Conservation (phyloP, 164 flowering plant genomes). For the Chimonanthus praecox region DNA sequence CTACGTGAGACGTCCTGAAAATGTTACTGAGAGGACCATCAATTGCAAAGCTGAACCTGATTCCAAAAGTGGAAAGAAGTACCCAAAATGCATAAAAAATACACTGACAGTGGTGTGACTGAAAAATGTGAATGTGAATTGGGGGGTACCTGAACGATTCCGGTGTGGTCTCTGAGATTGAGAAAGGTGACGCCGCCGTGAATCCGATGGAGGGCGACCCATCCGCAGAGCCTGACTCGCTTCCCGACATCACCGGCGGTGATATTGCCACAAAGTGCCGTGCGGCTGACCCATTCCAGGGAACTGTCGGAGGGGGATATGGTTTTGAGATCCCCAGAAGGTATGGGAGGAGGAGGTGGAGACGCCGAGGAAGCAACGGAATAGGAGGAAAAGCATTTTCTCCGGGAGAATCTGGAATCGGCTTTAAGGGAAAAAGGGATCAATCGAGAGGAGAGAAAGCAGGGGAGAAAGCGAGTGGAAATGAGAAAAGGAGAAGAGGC, state of each 20-base stretch:
- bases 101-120: too few relatives aligned
- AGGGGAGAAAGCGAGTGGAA: conserved; percentile 8
- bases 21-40: too few relatives aligned
- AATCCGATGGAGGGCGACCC: conserved; percentile 91
- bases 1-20: too few relatives aligned
- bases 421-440: conserved; percentile 17
- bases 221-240: conserved; percentile 82
- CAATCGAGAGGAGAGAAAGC: conserved; percentile 22
- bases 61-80: too few relatives aligned
- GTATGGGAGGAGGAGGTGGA: conserved; percentile 21
- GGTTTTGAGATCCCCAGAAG: conserved; percentile 15
- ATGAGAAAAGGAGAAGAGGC: background rate
- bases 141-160: conserved; percentile 62
- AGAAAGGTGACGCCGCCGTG: conserved; percentile 92
- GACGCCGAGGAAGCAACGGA: conserved; percentile 2
- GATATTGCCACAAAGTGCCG: conserved; percentile 61
- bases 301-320: conserved; percentile 16
- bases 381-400: conserved; percentile 11
- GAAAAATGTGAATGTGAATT: too few relatives aligned
- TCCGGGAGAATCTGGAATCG: conserved; percentile 7
- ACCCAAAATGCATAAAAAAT: too few relatives aligned
- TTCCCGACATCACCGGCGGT: conserved; percentile 54
- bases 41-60: too few relatives aligned
- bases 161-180: conserved; percentile 83
- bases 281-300: conserved; percentile 71